phyloP scores from a whole-genome alignment of 129 eudicot species.

The Glebionis coronaria region DNA sequence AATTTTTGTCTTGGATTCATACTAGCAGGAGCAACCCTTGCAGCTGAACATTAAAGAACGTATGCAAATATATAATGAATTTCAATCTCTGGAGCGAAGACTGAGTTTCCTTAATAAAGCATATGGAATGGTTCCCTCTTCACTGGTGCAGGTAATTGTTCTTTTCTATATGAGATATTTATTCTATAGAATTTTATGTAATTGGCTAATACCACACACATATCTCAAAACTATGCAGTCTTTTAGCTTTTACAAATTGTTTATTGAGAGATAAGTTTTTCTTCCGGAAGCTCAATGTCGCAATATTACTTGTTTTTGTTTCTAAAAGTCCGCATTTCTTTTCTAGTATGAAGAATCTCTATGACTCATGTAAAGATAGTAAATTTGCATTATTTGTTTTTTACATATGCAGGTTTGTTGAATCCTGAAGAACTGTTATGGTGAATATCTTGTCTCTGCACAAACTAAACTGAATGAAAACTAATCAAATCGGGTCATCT shows the following conservation, averaged over 20 bases:
- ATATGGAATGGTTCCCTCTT: not conserved
- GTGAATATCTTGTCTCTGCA: no score
- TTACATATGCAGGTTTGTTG: not conserved
- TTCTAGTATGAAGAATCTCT: not conserved
- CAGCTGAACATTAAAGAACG: no score
- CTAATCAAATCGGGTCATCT: no score
- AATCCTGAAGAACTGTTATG: not conserved
- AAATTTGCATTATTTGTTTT: not conserved
- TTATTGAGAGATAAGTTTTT: not conserved
- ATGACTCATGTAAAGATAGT: no score
- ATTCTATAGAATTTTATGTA: no score
- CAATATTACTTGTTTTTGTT: not conserved
- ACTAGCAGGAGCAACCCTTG: no score
- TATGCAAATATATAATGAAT: no score
- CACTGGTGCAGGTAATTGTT: conserved; percentile 5
- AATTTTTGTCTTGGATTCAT: no score
- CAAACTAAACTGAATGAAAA: no score
- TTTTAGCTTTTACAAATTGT: not conserved
- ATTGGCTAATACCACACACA: no score
- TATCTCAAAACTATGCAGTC: no score
- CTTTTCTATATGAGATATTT: no score
- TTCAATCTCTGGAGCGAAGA: not conserved
- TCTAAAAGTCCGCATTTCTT: not conserved
- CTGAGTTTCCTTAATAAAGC: not conserved
- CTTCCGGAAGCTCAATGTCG: not conserved